Evolutionary conservation across 345 rosid species (phyloP), one percentile per base, ranked within the genome.

Genomic region (Eucalyptus polybractea): DNA sequence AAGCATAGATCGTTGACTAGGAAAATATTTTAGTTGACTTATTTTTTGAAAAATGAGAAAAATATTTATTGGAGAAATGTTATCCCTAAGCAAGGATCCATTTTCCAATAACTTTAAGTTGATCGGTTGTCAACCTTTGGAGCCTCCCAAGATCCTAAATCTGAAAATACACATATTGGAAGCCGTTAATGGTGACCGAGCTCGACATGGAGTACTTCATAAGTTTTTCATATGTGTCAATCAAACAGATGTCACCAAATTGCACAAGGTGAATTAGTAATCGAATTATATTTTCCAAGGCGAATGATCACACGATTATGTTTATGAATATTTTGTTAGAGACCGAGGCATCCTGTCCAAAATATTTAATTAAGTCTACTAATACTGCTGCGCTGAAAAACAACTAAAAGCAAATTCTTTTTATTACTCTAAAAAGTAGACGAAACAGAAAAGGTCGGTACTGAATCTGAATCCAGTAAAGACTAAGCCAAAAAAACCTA

Each of bases 1-100:
- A 22, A 22, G 1, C 58, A 19, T 0, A 7, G 0, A 1, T 54
- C 10, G 1, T 4, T 56, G 29, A 4, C 1, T 4, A 22, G 62
- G 62, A 56, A 24, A 56, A 56, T 9, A 53, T 53, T 53, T 53
- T 21, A 19, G 10, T 53, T 0, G 1, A 53, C 5, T 19, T 53
- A 53, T 56, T 56, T 56, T 2, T 10, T 24, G 29, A 56, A 56
- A 56, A 56, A 56, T 56, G 62, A 22, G 27, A 56, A 56, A 9
- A 56, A 56, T 56, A 56, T 22, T 0, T 56, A 0, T 24, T 56
- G 0, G 1, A 56, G 13, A 56, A 56, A 22, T 56, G 27, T 9
- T 56, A 0, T 56, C 13, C 62, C 62, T 10, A 24, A 56, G 62
- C 29, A 56, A 62, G 69, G 69, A 65, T n/a, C 37, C 37, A n/a